These are phyloP conservation scores for Immersiella caudata DNA, from an alignment of 495 filamentous ascomycete genomes.

Conservation along the genomic window DNA sequence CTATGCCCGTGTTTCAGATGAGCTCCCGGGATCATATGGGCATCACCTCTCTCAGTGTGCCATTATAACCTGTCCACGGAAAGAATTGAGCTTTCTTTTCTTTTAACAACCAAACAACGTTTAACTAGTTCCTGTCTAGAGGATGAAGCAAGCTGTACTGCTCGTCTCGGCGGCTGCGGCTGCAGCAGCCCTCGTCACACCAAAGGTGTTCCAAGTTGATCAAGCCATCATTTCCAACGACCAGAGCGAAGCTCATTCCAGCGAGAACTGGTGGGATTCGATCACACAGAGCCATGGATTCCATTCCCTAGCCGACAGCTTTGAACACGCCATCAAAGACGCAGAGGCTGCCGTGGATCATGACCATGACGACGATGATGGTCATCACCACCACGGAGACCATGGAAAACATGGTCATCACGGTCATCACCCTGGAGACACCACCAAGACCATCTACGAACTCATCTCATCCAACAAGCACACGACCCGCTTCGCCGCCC, in stretches of 20 bases:
- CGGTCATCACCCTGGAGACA: conserved; percentile 34
- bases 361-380: conserved; percentile 3
- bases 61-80: not conserved
- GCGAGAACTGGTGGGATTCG: conserved; percentile 1
- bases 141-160: not conserved
- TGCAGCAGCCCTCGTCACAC: not conserved
- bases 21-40: not conserved
- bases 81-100: not conserved
- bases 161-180: conserved; percentile 3
- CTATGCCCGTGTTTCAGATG: not conserved
- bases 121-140: not conserved
- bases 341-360: conserved; percentile 12
- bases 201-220: not conserved
- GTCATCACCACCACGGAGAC: not conserved
- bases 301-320: not conserved
- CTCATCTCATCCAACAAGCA: conserved; percentile 72
- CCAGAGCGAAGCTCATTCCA: not conserved
- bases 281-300: not conserved
- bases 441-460: conserved; percentile 76
- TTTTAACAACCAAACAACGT: not conserved
- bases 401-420: conserved; percentile 20
- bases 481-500: conserved; percentile 71
- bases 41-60: not conserved
- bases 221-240: not conserved
- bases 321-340: conserved; percentile 23